Evolutionary conservation across 352 stramenopile species (phyloP).

Genomic region (Globisporangium ultimum): DNA sequence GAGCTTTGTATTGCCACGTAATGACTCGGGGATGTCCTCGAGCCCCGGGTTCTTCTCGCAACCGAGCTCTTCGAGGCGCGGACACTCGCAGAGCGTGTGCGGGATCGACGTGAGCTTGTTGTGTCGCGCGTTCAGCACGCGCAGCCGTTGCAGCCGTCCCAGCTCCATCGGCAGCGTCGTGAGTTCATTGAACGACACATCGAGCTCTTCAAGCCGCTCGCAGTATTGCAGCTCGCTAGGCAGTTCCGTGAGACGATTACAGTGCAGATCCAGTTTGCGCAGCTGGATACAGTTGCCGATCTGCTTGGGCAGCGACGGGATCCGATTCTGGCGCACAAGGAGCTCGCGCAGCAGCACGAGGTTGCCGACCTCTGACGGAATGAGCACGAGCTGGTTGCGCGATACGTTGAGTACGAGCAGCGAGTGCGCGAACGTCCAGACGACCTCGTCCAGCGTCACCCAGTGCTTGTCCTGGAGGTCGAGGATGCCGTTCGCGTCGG

Average conservation of each 20-base stretch:
- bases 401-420: slow-evolving; percentile 71
- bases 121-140: slow-evolving; percentile 60
- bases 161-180: slow-evolving; percentile 47
- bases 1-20: slow-evolving; percentile 66
- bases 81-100: slow-evolving; percentile 72
- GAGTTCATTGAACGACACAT: slow-evolving; percentile 68
- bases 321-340: slow-evolving; percentile 56
- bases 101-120: slow-evolving; percentile 71
- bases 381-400: slow-evolving; percentile 65
- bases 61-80: slow-evolving; percentile 39
- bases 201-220: slow-evolving; percentile 61
- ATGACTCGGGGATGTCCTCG: slow-evolving; percentile 56
- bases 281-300: slow-evolving; percentile 61
- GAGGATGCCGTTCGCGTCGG: slow-evolving; percentile 67
- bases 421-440: slow-evolving; percentile 63
- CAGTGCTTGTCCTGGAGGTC: slow-evolving; percentile 77
- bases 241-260: slow-evolving; percentile 65
- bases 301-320: slow-evolving; percentile 44
- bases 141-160: slow-evolving; percentile 45
- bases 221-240: slow-evolving; percentile 65
- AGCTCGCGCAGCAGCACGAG: slow-evolving; percentile 64
- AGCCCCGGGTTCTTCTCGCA: slow-evolving; percentile 64
- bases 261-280: slow-evolving; percentile 59
- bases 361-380: slow-evolving; percentile 57
- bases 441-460: slow-evolving; percentile 76